Base-by-base conservation (phyloP, 2,329 filamentous ascomycete species). In the Dothideomycetes sp. region DNA sequence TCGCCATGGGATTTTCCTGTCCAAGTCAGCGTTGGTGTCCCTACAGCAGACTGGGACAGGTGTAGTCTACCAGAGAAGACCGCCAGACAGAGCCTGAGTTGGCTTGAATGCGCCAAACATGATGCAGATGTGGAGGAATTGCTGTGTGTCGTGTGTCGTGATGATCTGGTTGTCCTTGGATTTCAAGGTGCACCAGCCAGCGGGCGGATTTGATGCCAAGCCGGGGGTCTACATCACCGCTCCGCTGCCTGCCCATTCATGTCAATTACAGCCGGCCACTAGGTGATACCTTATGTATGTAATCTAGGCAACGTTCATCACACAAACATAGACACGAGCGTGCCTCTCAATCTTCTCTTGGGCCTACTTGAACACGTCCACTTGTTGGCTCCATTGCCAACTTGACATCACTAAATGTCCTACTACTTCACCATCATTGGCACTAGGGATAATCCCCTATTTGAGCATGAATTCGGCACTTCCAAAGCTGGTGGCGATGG, bases 361-460 rank as follows among this genome's bases (percentile, higher is more conserved):
- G n/a, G n/a, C n/a, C n/a, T n/a, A n/a, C n/a, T n/a, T n/a, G n/a
- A n/a, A n/a, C n/a, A n/a, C n/a, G n/a, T n/a, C n/a, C n/a, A n/a
- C n/a, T n/a, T n/a, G n/a, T n/a, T n/a, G n/a, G n/a, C n/a, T n/a
- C n/a, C n/a, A n/a, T n/a, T n/a, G n/a, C 22, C 22, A 7, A 5
- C 14, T 17, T 17, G 7, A 14, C 5, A 27, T 7, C 12, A 27
- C 32, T 50, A 16, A 14, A 96, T 96, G 91, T 95, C 88, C 45
- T 98, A 96, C 73, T 95, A 95, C 70, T 96, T 98, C 66, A 84
- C 84, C 57, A 94, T 98, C 52, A 78, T 98, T 61, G 91, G 88
- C 57, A 93, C 87, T 16, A 84, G 86, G 53, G 91, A 98, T 69
- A 93, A 89, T 58, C 89, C 91, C 24, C 76, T 98, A 50, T 98